A percentile compares a stretch with the other conserved stretches of the same genome.
Conservation (phyloP, 768 basidiomycete species). For the Tulasnella sp. region DNA sequence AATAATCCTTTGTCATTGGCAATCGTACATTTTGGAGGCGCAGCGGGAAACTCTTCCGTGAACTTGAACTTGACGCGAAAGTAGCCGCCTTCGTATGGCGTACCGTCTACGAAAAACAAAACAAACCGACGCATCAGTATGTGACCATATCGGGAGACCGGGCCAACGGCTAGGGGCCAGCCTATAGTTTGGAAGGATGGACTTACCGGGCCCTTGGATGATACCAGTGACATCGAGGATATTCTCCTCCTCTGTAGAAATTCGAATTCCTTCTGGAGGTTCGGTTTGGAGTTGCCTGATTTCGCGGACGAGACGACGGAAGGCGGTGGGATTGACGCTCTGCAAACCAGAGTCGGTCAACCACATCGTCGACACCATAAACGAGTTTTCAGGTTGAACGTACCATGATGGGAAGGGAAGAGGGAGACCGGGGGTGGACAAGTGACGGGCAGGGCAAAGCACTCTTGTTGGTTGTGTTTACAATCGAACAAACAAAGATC, state of each 20-base stretch:
- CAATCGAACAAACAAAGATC: no score
- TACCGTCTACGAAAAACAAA: constrained; percentile 35
- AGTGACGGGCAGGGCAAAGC: neutral
- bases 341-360: neutral
- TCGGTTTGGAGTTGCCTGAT: constrained; percentile 63
- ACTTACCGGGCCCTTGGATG: constrained; percentile 80
- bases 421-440: neutral
- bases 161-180: neutral
- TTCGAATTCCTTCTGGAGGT: constrained; percentile 87
- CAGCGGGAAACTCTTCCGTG: constrained; percentile 84
- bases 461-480: no score
- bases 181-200: neutral
- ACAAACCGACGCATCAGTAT: neutral
- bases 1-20: constrained; percentile 1
- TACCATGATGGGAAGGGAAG: neutral
- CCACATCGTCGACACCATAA: neutral
- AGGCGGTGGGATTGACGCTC: constrained; percentile 22
- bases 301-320: constrained; percentile 83
- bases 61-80: constrained; percentile 73
- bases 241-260: constrained; percentile 76
- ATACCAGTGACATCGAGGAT: constrained; percentile 78
- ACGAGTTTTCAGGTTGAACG: neutral
- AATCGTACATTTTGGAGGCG: constrained; percentile 76
- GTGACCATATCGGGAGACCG: neutral
- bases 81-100: constrained; percentile 61